Evolutionary conservation across 331 rosid species (phyloP).

Genomic region (Cucumis variabilis): DNA sequence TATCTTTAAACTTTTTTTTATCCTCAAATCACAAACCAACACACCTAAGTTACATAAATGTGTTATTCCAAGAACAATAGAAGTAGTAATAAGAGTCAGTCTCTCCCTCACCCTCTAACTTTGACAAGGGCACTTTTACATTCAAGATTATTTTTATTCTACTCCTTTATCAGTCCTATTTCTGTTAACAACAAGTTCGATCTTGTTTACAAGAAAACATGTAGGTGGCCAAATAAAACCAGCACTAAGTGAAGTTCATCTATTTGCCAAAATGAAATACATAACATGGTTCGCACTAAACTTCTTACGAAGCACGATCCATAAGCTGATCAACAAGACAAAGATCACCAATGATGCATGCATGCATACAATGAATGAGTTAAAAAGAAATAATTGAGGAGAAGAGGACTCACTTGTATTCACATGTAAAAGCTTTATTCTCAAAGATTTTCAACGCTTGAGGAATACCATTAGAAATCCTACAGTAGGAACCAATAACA

Average conservation of each 20-base stretch:
- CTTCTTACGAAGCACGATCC: neutral
- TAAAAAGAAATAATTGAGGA: neutral
- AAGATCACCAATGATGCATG: constrained; percentile 33
- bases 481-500: constrained; percentile 38
- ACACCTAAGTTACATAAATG: neutral
- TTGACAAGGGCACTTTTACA: neutral
- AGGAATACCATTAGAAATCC: constrained; percentile 86
- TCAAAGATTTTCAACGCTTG: constrained; percentile 82
- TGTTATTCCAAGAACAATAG: neutral
- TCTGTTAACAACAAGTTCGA: neutral
- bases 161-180: neutral
- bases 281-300: neutral
- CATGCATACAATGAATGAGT: constrained; percentile 33
- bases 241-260: neutral
- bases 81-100: neutral
- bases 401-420: constrained; percentile 67
- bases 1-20: no score
- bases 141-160: neutral
- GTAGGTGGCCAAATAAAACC: neutral
- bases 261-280: neutral
- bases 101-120: neutral
- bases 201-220: neutral
- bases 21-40: neutral
- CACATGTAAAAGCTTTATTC: constrained; percentile 88
- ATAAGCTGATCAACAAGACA: neutral